Percentiles rank a stretch among this genome's conserved stretches.
Evolutionary conservation across 2,329 filamentous ascomycete species (phyloP).

Genomic region (Trichoderma gracile): DNA sequence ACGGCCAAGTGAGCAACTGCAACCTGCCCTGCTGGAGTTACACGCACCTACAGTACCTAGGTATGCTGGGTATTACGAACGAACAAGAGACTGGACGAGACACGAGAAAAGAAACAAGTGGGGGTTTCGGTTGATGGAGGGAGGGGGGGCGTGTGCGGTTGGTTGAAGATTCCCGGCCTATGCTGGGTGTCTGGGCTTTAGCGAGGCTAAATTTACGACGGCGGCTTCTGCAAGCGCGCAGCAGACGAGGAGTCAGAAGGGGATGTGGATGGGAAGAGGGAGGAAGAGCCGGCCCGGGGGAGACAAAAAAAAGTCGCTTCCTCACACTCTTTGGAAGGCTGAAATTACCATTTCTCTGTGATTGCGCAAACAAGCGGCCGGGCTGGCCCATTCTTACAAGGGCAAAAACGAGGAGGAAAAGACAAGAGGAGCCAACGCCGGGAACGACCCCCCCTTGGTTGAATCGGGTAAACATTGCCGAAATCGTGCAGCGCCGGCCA

Average conservation of each 20-base stretch:
- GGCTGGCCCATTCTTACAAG: too few species aligned
- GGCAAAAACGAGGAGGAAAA: too few species aligned
- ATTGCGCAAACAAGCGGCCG: not conserved
- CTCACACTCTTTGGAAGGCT: not conserved
- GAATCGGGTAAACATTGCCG: not conserved
- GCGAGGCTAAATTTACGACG: slow-evolving; percentile 26
- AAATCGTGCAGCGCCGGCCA: not conserved
- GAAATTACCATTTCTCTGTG: too few species aligned
- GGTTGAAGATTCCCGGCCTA: slow-evolving; percentile 15
- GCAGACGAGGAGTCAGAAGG: not conserved
- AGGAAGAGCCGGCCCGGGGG: slow-evolving; percentile 8
- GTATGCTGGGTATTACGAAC: not conserved
- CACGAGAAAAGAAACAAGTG: slow-evolving; percentile 3
- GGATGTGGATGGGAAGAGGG: not conserved
- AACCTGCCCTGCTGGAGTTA: not conserved
- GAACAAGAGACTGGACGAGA: not conserved
- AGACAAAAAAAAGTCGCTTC: slow-evolving; percentile 10
- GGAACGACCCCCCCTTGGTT: not conserved
- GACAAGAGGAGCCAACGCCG: too few species aligned
- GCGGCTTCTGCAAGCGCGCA: slow-evolving; percentile 24
- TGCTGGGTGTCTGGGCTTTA: slow-evolving; percentile 12
- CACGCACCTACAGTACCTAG: too few species aligned
- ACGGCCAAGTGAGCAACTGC: not conserved
- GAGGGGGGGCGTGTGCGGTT: slow-evolving; percentile 25
- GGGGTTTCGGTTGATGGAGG: not conserved